These are phyloP conservation scores for Westerdykella aurantiaca DNA, from an alignment of 2,329 filamentous ascomycete genomes.

Conservation along the genomic window DNA sequence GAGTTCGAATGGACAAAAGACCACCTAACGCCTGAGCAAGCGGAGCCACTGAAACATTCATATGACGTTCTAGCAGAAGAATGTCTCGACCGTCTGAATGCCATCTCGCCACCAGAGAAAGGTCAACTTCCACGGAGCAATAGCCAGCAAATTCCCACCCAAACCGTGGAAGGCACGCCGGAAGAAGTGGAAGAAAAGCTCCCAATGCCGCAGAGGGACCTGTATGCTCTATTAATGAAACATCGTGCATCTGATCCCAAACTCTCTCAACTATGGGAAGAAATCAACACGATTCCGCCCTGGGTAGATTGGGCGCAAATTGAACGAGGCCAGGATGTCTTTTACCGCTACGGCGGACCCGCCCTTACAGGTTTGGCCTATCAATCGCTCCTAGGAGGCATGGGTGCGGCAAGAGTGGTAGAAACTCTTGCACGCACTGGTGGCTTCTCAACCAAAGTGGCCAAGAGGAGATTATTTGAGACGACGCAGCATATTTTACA, in stretches of 20 bases:
- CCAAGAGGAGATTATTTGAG: conserved; percentile 61
- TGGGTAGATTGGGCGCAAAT: conserved; percentile 80
- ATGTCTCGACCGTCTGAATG: conserved; percentile 58
- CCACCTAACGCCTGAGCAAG: conserved; percentile 57
- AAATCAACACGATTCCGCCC: conserved; percentile 61
- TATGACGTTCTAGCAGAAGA: conserved; percentile 66
- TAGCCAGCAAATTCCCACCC: conserved; percentile 21
- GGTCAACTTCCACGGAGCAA: conserved; percentile 37
- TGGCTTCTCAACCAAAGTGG: conserved; percentile 64
- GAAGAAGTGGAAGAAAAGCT: conserved; percentile 31
- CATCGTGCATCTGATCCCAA: conserved; percentile 54
- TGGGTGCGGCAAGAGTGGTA: conserved; percentile 67
- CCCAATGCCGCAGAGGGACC: conserved; percentile 46
- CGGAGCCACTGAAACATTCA: conserved; percentile 55
- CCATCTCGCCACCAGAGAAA: conserved; percentile 49
- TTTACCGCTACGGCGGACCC: conserved; percentile 68
- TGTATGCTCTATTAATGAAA: conserved; percentile 58
- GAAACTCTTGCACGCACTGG: conserved; percentile 70
- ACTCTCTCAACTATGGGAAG: conserved; percentile 55
- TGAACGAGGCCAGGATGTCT: conserved; percentile 66
- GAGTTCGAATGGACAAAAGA: conserved; percentile 63
- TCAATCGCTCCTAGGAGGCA: conserved; percentile 61
- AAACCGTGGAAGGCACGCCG: conserved; percentile 23
- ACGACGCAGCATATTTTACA: conserved; percentile 72
- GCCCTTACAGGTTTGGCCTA: conserved; percentile 60